Evolutionary conservation across 2,329 filamentous ascomycete species (phyloP).

Genomic region (Bipolaris zeicola): DNA sequence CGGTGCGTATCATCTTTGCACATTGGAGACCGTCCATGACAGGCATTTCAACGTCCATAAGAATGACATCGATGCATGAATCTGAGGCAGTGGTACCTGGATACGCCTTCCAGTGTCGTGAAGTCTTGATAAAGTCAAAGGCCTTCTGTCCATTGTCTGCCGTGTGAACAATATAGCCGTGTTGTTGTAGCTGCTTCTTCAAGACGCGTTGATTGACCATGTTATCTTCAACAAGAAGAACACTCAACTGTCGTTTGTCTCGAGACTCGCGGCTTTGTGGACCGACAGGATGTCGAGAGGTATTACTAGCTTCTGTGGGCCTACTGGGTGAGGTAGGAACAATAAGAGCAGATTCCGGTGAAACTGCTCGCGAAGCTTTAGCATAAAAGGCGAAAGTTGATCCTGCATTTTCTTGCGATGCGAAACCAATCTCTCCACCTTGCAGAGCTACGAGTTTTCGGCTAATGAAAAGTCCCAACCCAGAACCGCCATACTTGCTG

Average conservation of each 20-base stretch:
- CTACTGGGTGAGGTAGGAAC: not conserved
- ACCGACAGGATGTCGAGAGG: not conserved
- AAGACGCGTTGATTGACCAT: slow-evolving; percentile 39
- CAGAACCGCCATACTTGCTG: slow-evolving; percentile 28
- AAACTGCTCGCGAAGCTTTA: slow-evolving; percentile 7
- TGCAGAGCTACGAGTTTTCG: slow-evolving; percentile 29
- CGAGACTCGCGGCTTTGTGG: not conserved
- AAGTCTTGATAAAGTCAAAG: slow-evolving; percentile 20
- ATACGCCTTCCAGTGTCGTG: not conserved
- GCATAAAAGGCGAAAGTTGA: slow-evolving; percentile 35
- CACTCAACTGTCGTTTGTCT: not conserved
- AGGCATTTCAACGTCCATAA: slow-evolving; percentile 42
- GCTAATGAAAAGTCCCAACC: slow-evolving; percentile 30
- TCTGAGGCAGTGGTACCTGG: not conserved
- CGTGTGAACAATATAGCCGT: slow-evolving; percentile 28
- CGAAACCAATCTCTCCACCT: slow-evolving; percentile 32
- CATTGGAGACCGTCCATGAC: slow-evolving; percentile 36
- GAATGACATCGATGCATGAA: slow-evolving; percentile 15
- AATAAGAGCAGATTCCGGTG: not conserved
- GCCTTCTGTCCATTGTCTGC: slow-evolving; percentile 38
- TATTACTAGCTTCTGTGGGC: not conserved
- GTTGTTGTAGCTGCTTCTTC: slow-evolving; percentile 26
- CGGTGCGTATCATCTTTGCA: slow-evolving; percentile 23
- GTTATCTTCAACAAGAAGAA: slow-evolving; percentile 40
- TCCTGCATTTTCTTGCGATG: slow-evolving; percentile 23